Evolutionary conservation across 1,284 basidiomycete genomes (phyloP).

Genomic region (Porodaedalea pini): DNA sequence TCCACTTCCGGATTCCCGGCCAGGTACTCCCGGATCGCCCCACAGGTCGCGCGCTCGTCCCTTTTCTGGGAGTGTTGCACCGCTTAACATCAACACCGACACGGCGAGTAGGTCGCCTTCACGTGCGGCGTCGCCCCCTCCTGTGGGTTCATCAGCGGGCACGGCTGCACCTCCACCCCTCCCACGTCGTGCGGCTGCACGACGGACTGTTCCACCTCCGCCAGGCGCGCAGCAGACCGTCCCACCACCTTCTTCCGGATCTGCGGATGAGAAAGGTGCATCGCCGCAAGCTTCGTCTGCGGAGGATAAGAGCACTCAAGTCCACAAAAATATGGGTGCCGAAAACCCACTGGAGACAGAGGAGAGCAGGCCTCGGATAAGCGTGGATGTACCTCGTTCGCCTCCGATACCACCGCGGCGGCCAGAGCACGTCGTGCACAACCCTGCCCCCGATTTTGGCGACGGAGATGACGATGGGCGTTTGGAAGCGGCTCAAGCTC

Average conservation of each 20-base stretch:
- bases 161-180: slow-evolving; percentile 48
- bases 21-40: slow-evolving; percentile 24
- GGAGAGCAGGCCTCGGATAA: background rate
- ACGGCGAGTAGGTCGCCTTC: slow-evolving; percentile 21
- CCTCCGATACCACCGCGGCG: background rate
- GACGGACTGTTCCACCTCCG: slow-evolving; percentile 31
- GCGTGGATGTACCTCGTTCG: background rate
- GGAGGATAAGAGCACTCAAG: background rate
- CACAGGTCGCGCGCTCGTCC: slow-evolving; percentile 10
- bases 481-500: slow-evolving; percentile 1
- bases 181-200: slow-evolving; percentile 50
- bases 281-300: background rate
- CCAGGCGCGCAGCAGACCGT: slow-evolving; percentile 15
- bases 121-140: slow-evolving; percentile 30
- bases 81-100: slow-evolving; percentile 7
- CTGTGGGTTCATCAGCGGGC: slow-evolving; percentile 12
- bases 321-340: background rate
- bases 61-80: slow-evolving; percentile 17
- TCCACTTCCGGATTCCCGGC: slow-evolving; percentile 46
- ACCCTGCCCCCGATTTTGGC: slow-evolving; percentile 1
- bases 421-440: background rate
- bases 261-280: slow-evolving; percentile 16
- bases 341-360: too few species aligned
- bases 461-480: background rate
- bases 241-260: slow-evolving; percentile 24